Evolutionary conservation across 2,329 filamentous ascomycete species (phyloP), one percentile per base, ranked within the genome.

Genomic region (Fonsecaea monophora): DNA sequence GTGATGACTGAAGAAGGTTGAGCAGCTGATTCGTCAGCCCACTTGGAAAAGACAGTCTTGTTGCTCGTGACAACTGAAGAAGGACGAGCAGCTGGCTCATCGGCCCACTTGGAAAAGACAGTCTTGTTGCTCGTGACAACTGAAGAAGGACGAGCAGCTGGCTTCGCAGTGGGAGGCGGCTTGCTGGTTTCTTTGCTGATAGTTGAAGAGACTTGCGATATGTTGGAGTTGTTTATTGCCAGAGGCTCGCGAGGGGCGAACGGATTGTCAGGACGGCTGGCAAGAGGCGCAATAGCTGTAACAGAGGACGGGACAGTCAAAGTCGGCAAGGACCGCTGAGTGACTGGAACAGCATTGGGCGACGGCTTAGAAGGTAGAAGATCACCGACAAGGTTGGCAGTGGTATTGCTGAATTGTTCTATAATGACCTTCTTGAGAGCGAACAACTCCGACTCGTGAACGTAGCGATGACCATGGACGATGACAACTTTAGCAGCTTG

Each of bases 31-130:
- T 32, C 30, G 30, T 32, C 30, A 32, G 4, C 30, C 30, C 30
- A 32, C 30, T 32, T 32, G 30, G 30, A 6, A 32, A 6, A 32
- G 30, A 32, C 4, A 32, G 3, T 4, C 30, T 32, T 32, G 30
- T 32, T 32, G 30, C 30, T 32, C 30, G 30, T 32, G 30, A 32
- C 30, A 32, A 32, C 30, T 32, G 30, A 32, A 5, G 30, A 32
- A 32, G 30, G 30, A 5, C 6, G 30, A 32, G 30, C 30, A 4
- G 30, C 30, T 32, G 30, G 30, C 0, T 34, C 40, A 21, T 53
- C 45, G 30, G 66, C 66, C 66, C 66, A 68, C 56, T 62, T 68
- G 37, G 66, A 68, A 15, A 62, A n/a, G 37, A 62, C 55, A 15
- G 57, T 35, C 18, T 32, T 59, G 10, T 65, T 54, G 37, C 53